Percentiles rank a stretch among this genome's conserved stretches.
Evolutionary conservation across 164 flowering plant genomes (phyloP).

Genomic region (Nymphaea thermarum): DNA sequence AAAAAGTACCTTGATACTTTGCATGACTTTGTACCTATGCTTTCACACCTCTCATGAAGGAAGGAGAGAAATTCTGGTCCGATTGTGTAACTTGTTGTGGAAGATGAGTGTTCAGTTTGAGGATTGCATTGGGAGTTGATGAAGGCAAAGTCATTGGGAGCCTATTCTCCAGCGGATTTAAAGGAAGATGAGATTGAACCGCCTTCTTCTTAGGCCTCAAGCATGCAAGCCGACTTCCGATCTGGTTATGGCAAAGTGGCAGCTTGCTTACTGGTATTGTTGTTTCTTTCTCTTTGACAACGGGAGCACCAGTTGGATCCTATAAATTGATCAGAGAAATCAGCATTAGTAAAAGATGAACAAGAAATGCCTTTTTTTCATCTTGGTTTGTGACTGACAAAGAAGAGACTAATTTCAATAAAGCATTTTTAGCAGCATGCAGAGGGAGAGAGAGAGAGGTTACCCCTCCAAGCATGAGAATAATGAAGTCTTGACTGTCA

Average conservation of each 20-base stretch:
- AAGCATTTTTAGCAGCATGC: too few species aligned
- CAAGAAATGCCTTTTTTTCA: too few species aligned
- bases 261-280: slow-evolving; percentile 30
- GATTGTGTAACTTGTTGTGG: too few species aligned
- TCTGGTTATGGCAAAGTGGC: slow-evolving; percentile 41
- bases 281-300: slow-evolving; percentile 47
- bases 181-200: slow-evolving; percentile 28
- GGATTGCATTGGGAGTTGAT: background rate
- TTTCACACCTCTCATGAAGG: too few species aligned
- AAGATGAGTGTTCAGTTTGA: too few species aligned
- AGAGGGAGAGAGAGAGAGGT: background rate
- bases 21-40: too few species aligned
- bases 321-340: slow-evolving; percentile 7
- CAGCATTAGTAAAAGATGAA: background rate
- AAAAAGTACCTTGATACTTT: too few species aligned
- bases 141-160: slow-evolving; percentile 18
- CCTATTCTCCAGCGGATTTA: slow-evolving; percentile 51
- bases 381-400: too few species aligned
- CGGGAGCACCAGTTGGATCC: slow-evolving; percentile 65
- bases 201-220: slow-evolving; percentile 32
- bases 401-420: too few species aligned
- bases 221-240: slow-evolving; percentile 40
- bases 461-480: slow-evolving; percentile 35
- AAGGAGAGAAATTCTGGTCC: too few species aligned
- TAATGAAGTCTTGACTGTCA: slow-evolving; percentile 37